Conservation (phyloP, 208 protist species). For the Blechomonas ayalai region DNA sequence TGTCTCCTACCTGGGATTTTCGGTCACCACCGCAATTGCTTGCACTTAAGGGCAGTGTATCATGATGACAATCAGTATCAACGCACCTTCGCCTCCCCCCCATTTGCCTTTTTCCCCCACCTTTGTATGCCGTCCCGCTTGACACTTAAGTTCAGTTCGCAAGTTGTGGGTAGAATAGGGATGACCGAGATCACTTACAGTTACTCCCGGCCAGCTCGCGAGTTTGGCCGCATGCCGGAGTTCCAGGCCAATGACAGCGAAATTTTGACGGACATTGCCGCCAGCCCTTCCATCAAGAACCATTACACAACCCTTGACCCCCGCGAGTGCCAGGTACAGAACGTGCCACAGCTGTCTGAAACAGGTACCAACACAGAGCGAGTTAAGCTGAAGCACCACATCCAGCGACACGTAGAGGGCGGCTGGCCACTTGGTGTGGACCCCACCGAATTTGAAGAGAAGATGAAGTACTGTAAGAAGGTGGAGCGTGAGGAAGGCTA, state of each 20-base stretch:
- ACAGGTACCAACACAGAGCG: slow-evolving; percentile 93
- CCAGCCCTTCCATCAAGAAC: slow-evolving; percentile 57
- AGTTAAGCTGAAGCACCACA: slow-evolving; percentile 82
- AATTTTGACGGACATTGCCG: slow-evolving; percentile 84
- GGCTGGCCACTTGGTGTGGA: slow-evolving; percentile 97
- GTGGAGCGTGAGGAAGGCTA: slow-evolving; percentile 95
- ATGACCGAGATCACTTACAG: slow-evolving; percentile 93
- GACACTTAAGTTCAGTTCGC: no score
- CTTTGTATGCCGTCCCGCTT: not conserved
- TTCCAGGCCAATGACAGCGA: slow-evolving; percentile 91
- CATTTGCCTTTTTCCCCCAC: not conserved
- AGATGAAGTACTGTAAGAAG: slow-evolving; percentile 96
- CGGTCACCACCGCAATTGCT: no score
- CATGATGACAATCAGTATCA: not conserved
- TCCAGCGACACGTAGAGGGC: slow-evolving; percentile 93
- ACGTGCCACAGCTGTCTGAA: slow-evolving; percentile 90
- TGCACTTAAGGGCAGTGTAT: no score
- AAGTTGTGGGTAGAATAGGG: no score
- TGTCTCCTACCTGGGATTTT: no score
- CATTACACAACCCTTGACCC: slow-evolving; percentile 82
- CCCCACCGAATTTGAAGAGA: slow-evolving; percentile 92
- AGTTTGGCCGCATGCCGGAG: slow-evolving; percentile 91
- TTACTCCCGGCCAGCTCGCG: slow-evolving; percentile 84
- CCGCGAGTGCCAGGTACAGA: slow-evolving; percentile 85
- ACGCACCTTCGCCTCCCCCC: not conserved